Conservation (phyloP, 345 rosid species). For the Dovyalis caffra region DNA sequence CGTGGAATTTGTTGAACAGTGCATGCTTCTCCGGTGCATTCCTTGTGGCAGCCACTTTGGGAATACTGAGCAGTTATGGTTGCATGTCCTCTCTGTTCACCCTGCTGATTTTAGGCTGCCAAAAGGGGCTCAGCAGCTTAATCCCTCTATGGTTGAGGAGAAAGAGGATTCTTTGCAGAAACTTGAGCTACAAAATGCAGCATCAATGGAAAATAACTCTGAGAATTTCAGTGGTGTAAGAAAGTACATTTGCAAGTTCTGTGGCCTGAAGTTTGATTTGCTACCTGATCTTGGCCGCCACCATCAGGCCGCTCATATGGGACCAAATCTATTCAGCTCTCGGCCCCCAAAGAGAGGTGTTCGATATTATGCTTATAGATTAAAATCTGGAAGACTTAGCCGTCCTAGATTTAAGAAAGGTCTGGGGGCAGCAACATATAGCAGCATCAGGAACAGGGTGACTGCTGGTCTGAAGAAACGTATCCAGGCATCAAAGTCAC, state of each 20-base stretch:
- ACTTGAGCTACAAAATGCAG: constrained; percentile 38
- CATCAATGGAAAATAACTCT: constrained; percentile 38
- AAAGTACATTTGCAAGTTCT: constrained; percentile 78
- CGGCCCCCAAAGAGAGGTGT: constrained; percentile 67
- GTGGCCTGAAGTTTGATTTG: constrained; percentile 86
- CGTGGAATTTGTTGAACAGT: constrained; percentile 88
- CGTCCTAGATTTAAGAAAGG: constrained; percentile 86
- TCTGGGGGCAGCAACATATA: constrained; percentile 69
- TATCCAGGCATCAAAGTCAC: constrained; percentile 64
- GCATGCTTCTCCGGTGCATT: constrained; percentile 95
- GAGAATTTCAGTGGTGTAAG: constrained; percentile 47
- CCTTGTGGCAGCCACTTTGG: constrained; percentile 94
- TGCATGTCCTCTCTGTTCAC: constrained; percentile 74
- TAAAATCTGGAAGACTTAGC: constrained; percentile 91
- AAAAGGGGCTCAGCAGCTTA: constrained; percentile 36
- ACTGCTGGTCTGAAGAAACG: constrained; percentile 68
- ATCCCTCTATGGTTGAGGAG: constrained; percentile 18
- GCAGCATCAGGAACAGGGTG: constrained; percentile 73
- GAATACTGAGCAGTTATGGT: constrained; percentile 69
- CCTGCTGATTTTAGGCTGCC: constrained; percentile 53
- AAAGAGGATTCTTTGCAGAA: constrained; percentile 36
- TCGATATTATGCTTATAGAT: constrained; percentile 63
- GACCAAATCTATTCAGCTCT: constrained; percentile 49
- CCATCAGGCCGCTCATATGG: constrained; percentile 99
- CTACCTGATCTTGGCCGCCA: constrained; percentile 98